A percentile compares a stretch with the other conserved stretches of the same genome.
These are phyloP conservation scores for Nectriaceae sp. DNA, from an alignment of 2,329 filamentous ascomycete genomes.

Conservation along the genomic window DNA sequence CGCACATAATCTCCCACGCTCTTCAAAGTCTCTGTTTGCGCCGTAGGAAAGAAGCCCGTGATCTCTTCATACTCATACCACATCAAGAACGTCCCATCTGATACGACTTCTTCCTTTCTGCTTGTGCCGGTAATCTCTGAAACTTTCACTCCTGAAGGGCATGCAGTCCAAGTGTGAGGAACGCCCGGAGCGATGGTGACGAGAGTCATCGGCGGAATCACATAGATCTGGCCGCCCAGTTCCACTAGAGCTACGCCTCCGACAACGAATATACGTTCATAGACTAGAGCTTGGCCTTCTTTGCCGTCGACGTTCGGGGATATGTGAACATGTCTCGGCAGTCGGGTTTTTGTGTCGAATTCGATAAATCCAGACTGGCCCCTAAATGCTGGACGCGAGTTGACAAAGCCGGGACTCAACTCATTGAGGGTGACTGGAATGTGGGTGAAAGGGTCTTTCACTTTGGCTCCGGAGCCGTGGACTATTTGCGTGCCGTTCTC, in stretches of 20 bases:
- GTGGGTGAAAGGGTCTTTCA: not conserved
- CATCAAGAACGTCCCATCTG: conserved; percentile 1
- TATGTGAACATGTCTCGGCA: conserved; percentile 2
- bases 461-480: not conserved
- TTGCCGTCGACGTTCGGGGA: not conserved
- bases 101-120: not conserved
- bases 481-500: conserved; percentile 2
- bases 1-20: not conserved
- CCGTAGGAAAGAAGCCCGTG: conserved; percentile 1
- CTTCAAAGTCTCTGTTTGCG: not conserved
- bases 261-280: not conserved
- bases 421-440: not conserved
- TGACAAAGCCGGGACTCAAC: not conserved
- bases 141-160: not conserved
- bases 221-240: conserved; percentile 1
- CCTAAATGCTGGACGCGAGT: not conserved
- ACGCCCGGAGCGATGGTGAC: conserved; percentile 3
- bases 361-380: not conserved
- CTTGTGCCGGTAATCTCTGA: not conserved
- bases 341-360: not conserved
- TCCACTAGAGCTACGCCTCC: conserved; percentile 4
- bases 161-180: conserved; percentile 3
- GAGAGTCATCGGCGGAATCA: not conserved
- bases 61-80: conserved; percentile 2
- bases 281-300: not conserved